Conservation (phyloP, 768 basidiomycete species). For the Brasilioporus rufonigricans region DNA sequence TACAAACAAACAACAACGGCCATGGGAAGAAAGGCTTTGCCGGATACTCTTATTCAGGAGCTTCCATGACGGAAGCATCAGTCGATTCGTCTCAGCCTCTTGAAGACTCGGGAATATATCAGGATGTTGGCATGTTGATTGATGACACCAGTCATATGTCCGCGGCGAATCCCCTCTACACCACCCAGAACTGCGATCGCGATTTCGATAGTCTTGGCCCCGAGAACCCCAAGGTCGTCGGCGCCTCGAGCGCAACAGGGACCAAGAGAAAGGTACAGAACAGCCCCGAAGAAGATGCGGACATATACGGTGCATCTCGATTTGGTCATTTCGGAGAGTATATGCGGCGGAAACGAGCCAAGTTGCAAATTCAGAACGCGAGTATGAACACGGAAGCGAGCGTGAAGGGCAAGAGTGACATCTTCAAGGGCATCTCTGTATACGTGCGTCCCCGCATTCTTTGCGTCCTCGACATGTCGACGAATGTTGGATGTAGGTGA, state of each 20-base stretch:
- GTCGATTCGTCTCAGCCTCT: background rate
- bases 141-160: conserved; percentile 8
- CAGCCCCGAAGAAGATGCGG: conserved; percentile 34
- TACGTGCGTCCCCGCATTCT: conserved; percentile 58
- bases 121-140: conserved; percentile 5
- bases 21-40: background rate
- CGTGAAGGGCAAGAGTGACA: conserved; percentile 35
- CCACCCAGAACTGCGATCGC: conserved; percentile 40
- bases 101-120: conserved; percentile 11
- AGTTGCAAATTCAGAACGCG: conserved; percentile 79
- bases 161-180: conserved; percentile 23
- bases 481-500: conserved; percentile 52
- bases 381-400: conserved; percentile 30
- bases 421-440: conserved; percentile 75
- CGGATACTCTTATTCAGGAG: conserved; percentile 1
- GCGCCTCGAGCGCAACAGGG: conserved; percentile 1
- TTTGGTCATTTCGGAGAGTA: conserved; percentile 89
- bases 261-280: conserved; percentile 20
- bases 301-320: conserved; percentile 70
- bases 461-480: background rate
- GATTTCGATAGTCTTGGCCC: conserved; percentile 17
- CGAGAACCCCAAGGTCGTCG: background rate
- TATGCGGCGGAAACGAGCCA: conserved; percentile 87
- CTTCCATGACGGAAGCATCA: background rate
- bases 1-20: background rate